Base-by-base conservation (phyloP, 805 yeast genomes). In the Kluyveromyces lactis region DNA sequence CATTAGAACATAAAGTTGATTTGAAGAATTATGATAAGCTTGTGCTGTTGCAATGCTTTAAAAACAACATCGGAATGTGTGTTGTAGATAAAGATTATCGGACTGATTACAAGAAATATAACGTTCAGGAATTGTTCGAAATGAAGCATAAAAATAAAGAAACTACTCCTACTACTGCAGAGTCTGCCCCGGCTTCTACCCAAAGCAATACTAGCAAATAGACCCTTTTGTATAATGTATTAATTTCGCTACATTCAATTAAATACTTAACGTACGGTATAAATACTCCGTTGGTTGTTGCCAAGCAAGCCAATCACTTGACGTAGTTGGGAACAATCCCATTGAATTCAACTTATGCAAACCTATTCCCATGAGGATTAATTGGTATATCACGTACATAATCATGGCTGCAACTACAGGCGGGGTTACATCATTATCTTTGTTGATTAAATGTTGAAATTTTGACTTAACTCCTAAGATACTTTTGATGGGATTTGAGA, bases 251-350 rank as follows among this genome's bases (percentile, higher is more conserved):
- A 27, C 30, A 9, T n/a, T 27, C 30, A 27, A 6, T 11, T 27
- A 27, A 5, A 27, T 27, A 27, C 5, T 27, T 27, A 11, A 12
- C n/a, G 30, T 7, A n/a, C 30, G 30, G 11, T 27, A 27, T n/a
- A 27, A 12, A 11, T 27, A 27, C 30, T 27, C 39, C 3, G 67
- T 48, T 5, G 69, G 64, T 2, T 49, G 51, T 55, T 87, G 94
- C 89, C 95, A 89, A 5, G 86, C 78, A 13, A 90, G 64, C 97
- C 97, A 92, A 56, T 90, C 98, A 48, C 95, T 81, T 33, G 72
- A 72, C 27, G 78, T 81, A 50, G 82, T 85, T 17, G 98, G 98
- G 43, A 90, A 77, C 47, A 90, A 66, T 0, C 97, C 97, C 96
- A 90, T 85, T 17, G 71, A 67, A 50, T 83, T 78, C 43, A 92